phyloP scores from a whole-genome alignment of 2,329 filamentous ascomycete genomes.

The Cordyceps farinosa region DNA sequence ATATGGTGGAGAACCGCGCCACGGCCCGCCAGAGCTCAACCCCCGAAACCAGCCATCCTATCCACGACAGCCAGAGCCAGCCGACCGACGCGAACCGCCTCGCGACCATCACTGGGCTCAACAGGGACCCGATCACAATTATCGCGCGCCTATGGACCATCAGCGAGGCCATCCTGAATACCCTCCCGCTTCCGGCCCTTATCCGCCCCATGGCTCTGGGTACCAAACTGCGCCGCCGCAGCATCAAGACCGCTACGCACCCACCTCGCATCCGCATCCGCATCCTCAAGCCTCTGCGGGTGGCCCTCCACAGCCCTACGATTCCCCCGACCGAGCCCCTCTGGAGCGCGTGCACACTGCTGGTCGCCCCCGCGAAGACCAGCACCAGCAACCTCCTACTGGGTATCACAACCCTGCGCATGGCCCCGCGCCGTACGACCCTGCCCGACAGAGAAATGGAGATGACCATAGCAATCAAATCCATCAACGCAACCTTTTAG shows the following conservation, averaged over 20 bases:
- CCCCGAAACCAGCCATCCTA: slow-evolving; percentile 46
- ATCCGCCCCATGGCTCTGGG: slow-evolving; percentile 29
- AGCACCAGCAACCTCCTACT: slow-evolving; percentile 38
- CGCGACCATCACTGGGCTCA: slow-evolving; percentile 35
- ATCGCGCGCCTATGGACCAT: slow-evolving; percentile 37
- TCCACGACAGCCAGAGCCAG: slow-evolving; percentile 39
- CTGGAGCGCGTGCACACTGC: slow-evolving; percentile 35
- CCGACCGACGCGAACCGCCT: slow-evolving; percentile 36
- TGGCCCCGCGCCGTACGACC: slow-evolving; percentile 30
- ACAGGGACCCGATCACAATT: slow-evolving; percentile 31
- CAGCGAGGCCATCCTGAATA: slow-evolving; percentile 44
- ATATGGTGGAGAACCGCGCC: slow-evolving; percentile 43
- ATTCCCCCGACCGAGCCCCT: slow-evolving; percentile 50
- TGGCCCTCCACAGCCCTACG: slow-evolving; percentile 36
- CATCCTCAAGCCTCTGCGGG: slow-evolving; percentile 24
- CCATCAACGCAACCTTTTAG: slow-evolving; percentile 66
- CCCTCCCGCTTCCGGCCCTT: slow-evolving; percentile 37
- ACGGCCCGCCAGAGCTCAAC: slow-evolving; percentile 42
- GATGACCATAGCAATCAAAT: slow-evolving; percentile 55
- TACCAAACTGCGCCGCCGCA: slow-evolving; percentile 30
- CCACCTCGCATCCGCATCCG: slow-evolving; percentile 31
- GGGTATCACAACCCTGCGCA: slow-evolving; percentile 39
- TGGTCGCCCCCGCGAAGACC: slow-evolving; percentile 25
- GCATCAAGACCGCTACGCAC: slow-evolving; percentile 32
- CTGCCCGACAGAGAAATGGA: slow-evolving; percentile 34